Conservation (phyloP, 1,284 basidiomycete species). For the Ustilago sp. region DNA sequence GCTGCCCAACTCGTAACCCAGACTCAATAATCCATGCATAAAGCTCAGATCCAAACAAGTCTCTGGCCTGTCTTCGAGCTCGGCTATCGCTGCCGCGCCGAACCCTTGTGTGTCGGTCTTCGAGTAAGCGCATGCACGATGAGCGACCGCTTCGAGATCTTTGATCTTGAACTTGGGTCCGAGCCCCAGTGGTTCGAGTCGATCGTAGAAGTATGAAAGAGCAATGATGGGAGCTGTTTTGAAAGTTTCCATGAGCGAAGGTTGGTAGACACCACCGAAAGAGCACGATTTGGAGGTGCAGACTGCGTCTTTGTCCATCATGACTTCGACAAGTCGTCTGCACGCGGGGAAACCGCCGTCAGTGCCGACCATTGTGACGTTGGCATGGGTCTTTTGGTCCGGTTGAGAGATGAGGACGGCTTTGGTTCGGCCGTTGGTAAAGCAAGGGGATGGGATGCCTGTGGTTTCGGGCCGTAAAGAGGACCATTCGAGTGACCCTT, state of each 20-base stretch:
- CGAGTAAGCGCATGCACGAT: slow-evolving; percentile 59
- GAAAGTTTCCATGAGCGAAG: slow-evolving; percentile 91
- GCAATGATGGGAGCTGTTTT: slow-evolving; percentile 68
- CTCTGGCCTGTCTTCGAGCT: slow-evolving; percentile 86
- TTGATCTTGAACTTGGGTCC: slow-evolving; percentile 64
- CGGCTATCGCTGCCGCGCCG: slow-evolving; percentile 75
- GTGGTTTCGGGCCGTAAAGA: slow-evolving; percentile 67
- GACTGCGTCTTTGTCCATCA: slow-evolving; percentile 94
- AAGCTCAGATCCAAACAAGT: slow-evolving; percentile 96
- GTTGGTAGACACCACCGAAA: slow-evolving; percentile 97
- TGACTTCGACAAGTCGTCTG: slow-evolving; percentile 84
- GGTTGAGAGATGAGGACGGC: slow-evolving; percentile 79
- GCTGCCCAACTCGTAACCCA: slow-evolving; percentile 72
- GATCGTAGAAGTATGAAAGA: slow-evolving; percentile 94
- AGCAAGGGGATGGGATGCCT: slow-evolving; percentile 81
- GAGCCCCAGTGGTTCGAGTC: slow-evolving; percentile 82
- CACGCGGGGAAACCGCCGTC: slow-evolving; percentile 87
- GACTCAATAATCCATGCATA: slow-evolving; percentile 85
- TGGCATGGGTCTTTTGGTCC: slow-evolving; percentile 63
- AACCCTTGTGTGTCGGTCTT: slow-evolving; percentile 41
- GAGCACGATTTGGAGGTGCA: slow-evolving; percentile 87
- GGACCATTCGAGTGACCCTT: slow-evolving; percentile 49
- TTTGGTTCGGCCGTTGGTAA: slow-evolving; percentile 78
- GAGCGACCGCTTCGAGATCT: slow-evolving; percentile 54
- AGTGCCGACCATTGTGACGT: slow-evolving; percentile 63